A percentile compares a stretch with the other conserved stretches of the same genome.
These are phyloP conservation scores for Pleurotus citrinopileatus DNA, from an alignment of 768 basidiomycete genomes.

Conservation along the genomic window DNA sequence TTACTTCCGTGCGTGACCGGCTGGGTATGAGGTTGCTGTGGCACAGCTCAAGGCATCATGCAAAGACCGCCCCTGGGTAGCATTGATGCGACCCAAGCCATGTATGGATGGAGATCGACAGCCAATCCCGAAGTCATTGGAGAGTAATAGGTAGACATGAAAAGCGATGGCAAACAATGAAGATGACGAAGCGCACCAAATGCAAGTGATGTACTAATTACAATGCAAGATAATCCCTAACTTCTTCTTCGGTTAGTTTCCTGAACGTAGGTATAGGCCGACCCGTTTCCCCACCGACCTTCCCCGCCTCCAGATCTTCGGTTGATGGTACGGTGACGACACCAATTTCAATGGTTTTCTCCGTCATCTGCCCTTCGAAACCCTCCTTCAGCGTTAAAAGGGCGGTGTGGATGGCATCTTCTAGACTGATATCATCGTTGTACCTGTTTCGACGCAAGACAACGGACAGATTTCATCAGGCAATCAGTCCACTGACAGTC, in stretches of 20 bases:
- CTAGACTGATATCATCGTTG: slow-evolving; percentile 97
- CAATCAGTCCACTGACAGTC: slow-evolving; percentile 17
- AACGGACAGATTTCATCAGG: slow-evolving; percentile 18
- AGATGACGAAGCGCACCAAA: slow-evolving; percentile 10
- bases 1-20: background rate
- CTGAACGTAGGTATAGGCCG: slow-evolving; percentile 87
- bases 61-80: background rate
- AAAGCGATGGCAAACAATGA: slow-evolving; percentile 17
- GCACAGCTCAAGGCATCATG: background rate
- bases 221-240: slow-evolving; percentile 90
- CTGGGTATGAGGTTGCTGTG: background rate
- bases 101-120: background rate
- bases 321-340: slow-evolving; percentile 87
- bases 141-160: slow-evolving; percentile 19
- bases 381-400: slow-evolving; percentile 97
- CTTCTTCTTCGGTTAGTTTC: slow-evolving; percentile 95
- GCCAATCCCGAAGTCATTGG: background rate
- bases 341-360: slow-evolving; percentile 99
- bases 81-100: slow-evolving; percentile 1
- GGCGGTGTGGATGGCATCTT: slow-evolving; percentile 98
- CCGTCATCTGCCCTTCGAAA: slow-evolving; percentile 99
- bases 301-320: slow-evolving; percentile 65
- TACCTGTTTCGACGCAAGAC: slow-evolving; percentile 55
- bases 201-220: slow-evolving; percentile 32
- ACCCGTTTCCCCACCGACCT: slow-evolving; percentile 64